These are phyloP conservation scores for Liquidambar formosana DNA, from an alignment of 164 flowering plant genomes.

Conservation along the genomic window DNA sequence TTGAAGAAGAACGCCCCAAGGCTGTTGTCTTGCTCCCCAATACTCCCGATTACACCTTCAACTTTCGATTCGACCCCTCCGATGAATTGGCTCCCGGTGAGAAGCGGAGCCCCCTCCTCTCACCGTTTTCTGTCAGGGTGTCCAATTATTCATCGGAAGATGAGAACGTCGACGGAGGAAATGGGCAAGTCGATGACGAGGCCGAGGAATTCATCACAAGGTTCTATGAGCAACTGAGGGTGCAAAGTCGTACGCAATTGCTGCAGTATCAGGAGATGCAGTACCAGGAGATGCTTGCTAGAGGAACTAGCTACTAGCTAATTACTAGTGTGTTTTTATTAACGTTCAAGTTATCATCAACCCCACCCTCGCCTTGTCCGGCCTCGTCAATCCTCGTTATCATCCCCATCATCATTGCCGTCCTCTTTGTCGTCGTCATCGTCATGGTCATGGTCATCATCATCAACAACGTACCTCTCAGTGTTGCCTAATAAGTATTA, in stretches of 20 bases:
- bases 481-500: too few species aligned
- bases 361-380: too few species aligned
- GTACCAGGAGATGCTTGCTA: slow-evolving; percentile 22
- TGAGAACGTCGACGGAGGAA: slow-evolving; percentile 18
- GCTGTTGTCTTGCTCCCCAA: slow-evolving; percentile 34
- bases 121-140: slow-evolving; percentile 37
- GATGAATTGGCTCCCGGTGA: slow-evolving; percentile 28
- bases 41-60: slow-evolving; percentile 38
- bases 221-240: slow-evolving; percentile 55
- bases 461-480: too few species aligned
- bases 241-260: slow-evolving; percentile 42
- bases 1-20: slow-evolving; percentile 15
- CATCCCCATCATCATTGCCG: too few species aligned
- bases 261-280: slow-evolving; percentile 35
- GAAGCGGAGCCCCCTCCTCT: slow-evolving; percentile 31
- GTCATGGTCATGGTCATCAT: too few species aligned
- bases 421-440: too few species aligned
- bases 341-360: too few species aligned
- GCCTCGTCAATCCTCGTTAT: too few species aligned
- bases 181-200: slow-evolving; percentile 37
- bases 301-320: background rate
- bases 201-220: slow-evolving; percentile 60
- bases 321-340: too few species aligned
- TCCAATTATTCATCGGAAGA: slow-evolving; percentile 46
- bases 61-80: slow-evolving; percentile 17